A percentile compares a stretch with the other conserved stretches of the same genome.
Conservation (phyloP, 371 early-diverging fungal species). For the Lichtheimia hyalospora region DNA sequence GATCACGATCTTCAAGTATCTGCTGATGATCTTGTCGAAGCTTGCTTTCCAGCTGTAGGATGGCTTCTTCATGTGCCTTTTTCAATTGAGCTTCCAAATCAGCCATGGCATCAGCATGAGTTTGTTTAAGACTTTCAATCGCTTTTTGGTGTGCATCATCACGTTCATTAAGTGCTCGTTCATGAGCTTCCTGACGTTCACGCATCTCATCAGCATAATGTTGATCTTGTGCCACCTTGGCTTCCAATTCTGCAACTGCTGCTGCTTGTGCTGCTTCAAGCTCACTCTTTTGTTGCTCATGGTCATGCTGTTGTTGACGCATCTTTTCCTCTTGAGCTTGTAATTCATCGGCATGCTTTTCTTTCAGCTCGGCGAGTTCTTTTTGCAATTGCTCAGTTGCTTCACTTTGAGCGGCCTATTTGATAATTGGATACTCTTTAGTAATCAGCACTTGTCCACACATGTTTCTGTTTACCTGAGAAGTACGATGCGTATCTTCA, state of each 20-base stretch:
- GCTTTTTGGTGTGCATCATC: constrained; percentile 1
- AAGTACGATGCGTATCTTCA: constrained; percentile 7
- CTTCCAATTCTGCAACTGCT: constrained; percentile 17
- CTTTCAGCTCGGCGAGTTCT: background rate
- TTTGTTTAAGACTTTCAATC: background rate
- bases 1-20: background rate
- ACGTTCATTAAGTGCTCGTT: background rate
- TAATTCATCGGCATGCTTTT: constrained; percentile 9
- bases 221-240: constrained; percentile 5
- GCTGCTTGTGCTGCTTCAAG: constrained; percentile 14
- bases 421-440: background rate
- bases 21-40: background rate
- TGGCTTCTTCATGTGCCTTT: constrained; percentile 11
- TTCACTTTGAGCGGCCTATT: background rate
- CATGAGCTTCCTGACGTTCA: background rate
- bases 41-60: constrained; percentile 16
- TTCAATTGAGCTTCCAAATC: constrained; percentile 15
- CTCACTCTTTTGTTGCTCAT: background rate
- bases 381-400: background rate
- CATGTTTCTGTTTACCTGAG: background rate
- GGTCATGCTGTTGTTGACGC: constrained; percentile 1
- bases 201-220: background rate
- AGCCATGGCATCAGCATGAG: constrained; percentile 15
- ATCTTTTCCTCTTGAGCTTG: background rate
- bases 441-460: background rate